Evolutionary conservation across 202 grass and related monocot species (phyloP).

Genomic region (Panicum hallii): DNA sequence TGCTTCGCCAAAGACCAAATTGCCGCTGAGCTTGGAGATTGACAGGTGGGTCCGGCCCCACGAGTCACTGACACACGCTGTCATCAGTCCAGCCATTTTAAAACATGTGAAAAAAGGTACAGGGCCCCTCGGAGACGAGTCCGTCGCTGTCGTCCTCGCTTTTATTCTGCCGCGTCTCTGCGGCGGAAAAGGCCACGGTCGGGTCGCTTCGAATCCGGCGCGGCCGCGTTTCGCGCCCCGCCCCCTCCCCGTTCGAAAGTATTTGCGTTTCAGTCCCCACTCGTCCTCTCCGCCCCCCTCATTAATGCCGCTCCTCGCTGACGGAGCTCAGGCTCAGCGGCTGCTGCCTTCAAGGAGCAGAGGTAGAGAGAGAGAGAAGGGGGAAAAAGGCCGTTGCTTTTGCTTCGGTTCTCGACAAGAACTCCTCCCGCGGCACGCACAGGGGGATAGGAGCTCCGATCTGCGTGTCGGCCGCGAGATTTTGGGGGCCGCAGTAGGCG

Average conservation of each 20-base stretch:
- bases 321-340: constrained; percentile 30
- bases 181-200: constrained; percentile 38
- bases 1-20: not conserved
- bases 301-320: constrained; percentile 50
- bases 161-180: constrained; percentile 31
- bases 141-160: constrained; percentile 24
- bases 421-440: not conserved
- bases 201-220: constrained; percentile 44
- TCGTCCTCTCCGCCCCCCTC: not conserved
- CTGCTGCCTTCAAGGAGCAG: constrained; percentile 9
- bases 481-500: not conserved
- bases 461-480: not conserved
- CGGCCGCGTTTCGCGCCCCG: not conserved
- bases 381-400: not conserved
- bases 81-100: not conserved
- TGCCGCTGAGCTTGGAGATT: not conserved
- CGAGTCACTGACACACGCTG: too few relatives aligned
- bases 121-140: not conserved
- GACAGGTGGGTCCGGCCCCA: not conserved
- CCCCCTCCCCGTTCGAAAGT: constrained; percentile 46
- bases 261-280: not conserved
- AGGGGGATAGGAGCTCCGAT: constrained; percentile 19
- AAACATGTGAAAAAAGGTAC: not conserved
- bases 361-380: not conserved
- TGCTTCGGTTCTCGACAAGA: constrained; percentile 26